Percentiles rank a stretch among this genome's conserved stretches.
These are phyloP conservation scores for Porphyra umbilicalis DNA, from an alignment of 31 red algal species.

Conservation along the genomic window DNA sequence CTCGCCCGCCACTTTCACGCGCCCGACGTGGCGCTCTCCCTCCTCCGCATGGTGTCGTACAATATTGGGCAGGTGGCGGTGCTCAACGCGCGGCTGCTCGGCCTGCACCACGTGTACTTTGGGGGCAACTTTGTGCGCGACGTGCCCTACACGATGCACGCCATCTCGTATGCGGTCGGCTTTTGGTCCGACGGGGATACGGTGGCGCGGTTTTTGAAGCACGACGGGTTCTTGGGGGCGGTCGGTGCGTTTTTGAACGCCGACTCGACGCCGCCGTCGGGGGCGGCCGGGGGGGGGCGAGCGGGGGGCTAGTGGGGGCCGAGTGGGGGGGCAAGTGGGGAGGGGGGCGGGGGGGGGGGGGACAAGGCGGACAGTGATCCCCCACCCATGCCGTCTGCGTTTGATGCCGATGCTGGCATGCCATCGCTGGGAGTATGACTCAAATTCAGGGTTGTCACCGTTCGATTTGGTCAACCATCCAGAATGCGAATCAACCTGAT, in stretches of 20 bases:
- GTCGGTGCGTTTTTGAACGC: slow-evolving; percentile 70
- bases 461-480: no score
- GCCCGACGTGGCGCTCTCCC: slow-evolving; percentile 73
- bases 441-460: no score
- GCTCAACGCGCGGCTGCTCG: slow-evolving; percentile 71
- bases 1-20: slow-evolving; percentile 51
- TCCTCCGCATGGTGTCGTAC: slow-evolving; percentile 93
- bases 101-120: slow-evolving; percentile 90
- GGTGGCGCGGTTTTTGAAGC: slow-evolving; percentile 79
- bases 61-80: slow-evolving; percentile 96
- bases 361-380: no score
- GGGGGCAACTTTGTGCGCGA: slow-evolving; percentile 96
- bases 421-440: background rate
- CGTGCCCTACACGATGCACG: slow-evolving; percentile 73
- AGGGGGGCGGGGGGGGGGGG: background rate
- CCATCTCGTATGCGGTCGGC: slow-evolving; percentile 83
- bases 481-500: no score
- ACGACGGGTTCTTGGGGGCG: slow-evolving; percentile 95
- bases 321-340: no score
- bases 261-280: background rate
- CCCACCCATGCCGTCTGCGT: no score
- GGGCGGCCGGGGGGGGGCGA: background rate
- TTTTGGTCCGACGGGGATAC: slow-evolving; percentile 88
- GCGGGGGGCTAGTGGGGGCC: no score
- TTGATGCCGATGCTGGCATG: background rate